A percentile compares a stretch with the other conserved stretches of the same genome.
phyloP scores from a whole-genome alignment of 148 eudicot species.

The Beta vulgaris region DNA sequence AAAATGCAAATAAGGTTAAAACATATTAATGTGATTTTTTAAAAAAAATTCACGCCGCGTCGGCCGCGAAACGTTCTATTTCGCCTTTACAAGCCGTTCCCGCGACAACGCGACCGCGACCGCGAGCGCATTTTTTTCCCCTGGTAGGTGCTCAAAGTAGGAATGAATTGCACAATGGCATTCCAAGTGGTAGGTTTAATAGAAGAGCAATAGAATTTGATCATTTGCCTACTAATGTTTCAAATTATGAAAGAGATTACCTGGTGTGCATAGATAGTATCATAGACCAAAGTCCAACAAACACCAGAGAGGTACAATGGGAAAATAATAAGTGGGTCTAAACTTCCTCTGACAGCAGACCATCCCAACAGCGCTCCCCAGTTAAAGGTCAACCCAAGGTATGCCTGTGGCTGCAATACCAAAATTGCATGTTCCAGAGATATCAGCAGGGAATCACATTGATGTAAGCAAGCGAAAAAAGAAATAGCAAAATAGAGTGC shows the following conservation, averaged over 20 bases:
- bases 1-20: too few relatives aligned
- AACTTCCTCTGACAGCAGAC: slow-evolving; percentile 87
- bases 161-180: neutral
- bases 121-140: too few relatives aligned
- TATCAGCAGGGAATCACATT: slow-evolving; percentile 7
- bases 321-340: slow-evolving; percentile 73
- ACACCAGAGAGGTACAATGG: slow-evolving; percentile 90
- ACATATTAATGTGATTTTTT: too few relatives aligned
- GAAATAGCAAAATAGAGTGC: neutral
- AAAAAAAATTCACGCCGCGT: too few relatives aligned
- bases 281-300: slow-evolving; percentile 91
- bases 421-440: slow-evolving; percentile 14
- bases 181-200: neutral
- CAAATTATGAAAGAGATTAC: slow-evolving; percentile 32
- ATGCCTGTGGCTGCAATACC: slow-evolving; percentile 89
- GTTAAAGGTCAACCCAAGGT: slow-evolving; percentile 89
- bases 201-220: neutral
- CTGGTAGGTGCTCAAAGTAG: too few relatives aligned
- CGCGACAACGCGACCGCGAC: too few relatives aligned
- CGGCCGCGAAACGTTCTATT: too few relatives aligned
- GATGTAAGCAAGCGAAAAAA: too few relatives aligned
- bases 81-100: too few relatives aligned
- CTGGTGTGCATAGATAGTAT: slow-evolving; percentile 99
- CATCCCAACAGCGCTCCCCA: slow-evolving; percentile 99
- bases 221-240: neutral